Conservation (phyloP, 805 yeast genomes). For the Starmerella floricola region DNA sequence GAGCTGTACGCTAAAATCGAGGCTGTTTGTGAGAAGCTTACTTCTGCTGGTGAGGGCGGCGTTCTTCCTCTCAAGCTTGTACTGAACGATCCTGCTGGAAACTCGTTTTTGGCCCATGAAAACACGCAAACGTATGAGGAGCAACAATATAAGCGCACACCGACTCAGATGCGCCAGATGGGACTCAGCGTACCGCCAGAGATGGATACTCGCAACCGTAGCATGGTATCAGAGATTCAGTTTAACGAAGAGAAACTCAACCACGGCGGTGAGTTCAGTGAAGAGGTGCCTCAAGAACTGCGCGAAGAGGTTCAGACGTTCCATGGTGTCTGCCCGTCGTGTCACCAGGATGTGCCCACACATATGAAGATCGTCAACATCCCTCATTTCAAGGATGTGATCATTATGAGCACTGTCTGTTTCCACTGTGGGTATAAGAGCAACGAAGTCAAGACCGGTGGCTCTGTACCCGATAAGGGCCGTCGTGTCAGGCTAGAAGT, state of each 20-base stretch:
- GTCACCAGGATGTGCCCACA: conserved; percentile 71
- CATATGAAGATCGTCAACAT: conserved; percentile 94
- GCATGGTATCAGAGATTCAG: conserved; percentile 23
- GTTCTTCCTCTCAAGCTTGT: conserved; percentile 64
- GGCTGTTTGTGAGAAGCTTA: conserved; percentile 48
- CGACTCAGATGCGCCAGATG: conserved; percentile 73
- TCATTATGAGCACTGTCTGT: conserved; percentile 90
- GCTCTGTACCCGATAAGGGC: conserved; percentile 83
- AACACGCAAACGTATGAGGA: conserved; percentile 85
- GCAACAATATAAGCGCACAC: conserved; percentile 67
- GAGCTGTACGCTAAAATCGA: conserved; percentile 65
- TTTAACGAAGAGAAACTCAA: conserved; percentile 23
- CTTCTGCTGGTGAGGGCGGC: conserved; percentile 50
- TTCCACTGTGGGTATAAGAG: conserved; percentile 89
- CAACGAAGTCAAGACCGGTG: conserved; percentile 97
- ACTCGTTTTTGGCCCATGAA: conserved; percentile 83
- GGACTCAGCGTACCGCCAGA: conserved; percentile 41
- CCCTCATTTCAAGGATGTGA: conserved; percentile 96
- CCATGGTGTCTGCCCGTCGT: conserved; percentile 83
- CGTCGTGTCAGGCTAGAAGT: conserved; percentile 57
- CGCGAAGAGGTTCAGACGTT: conserved; percentile 88
- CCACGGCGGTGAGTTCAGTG: conserved; percentile 44
- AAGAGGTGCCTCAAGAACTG: conserved; percentile 68
- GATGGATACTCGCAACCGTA: conserved; percentile 37
- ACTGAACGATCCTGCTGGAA: conserved; percentile 91